These are phyloP conservation scores for Chlamydomonas sp. DNA, from an alignment of 139 green algal genomes.

Conservation along the genomic window DNA sequence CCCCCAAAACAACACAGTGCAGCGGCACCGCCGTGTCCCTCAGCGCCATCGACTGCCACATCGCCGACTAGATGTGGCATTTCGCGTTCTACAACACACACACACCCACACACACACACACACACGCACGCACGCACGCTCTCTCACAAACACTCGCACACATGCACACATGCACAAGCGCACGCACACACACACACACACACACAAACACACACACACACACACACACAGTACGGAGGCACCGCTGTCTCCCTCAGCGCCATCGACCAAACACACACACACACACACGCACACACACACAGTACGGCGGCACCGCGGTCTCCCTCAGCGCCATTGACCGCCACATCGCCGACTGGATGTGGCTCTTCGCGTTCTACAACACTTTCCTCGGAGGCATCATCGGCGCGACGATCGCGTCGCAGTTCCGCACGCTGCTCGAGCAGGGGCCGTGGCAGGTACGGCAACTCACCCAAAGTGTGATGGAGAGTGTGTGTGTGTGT, in stretches of 20 bases:
- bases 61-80: constrained; percentile 35
- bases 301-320: constrained; percentile 33
- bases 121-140: too few relatives aligned
- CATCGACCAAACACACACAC: too few relatives aligned
- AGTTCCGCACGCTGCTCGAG: too few relatives aligned
- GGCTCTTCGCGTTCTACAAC: constrained; percentile 61
- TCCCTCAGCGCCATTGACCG: constrained; percentile 48
- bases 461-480: background rate
- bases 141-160: too few relatives aligned
- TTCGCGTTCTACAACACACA: constrained; percentile 66
- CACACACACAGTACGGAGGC: too few relatives aligned
- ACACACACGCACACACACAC: constrained; percentile 13
- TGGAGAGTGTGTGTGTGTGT: background rate
- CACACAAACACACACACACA: too few relatives aligned
- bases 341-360: constrained; percentile 25
- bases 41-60: constrained; percentile 39
- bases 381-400: constrained; percentile 59
- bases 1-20: too few relatives aligned
- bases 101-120: too few relatives aligned
- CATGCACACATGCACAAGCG: too few relatives aligned
- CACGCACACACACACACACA: too few relatives aligned
- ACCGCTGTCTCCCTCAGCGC: too few relatives aligned
- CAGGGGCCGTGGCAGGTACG: too few relatives aligned
- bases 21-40: constrained; percentile 30
- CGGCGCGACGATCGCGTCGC: constrained; percentile 27